phyloP scores from a whole-genome alignment of 768 basidiomycete species.

The Xanthoconium stramineum region DNA sequence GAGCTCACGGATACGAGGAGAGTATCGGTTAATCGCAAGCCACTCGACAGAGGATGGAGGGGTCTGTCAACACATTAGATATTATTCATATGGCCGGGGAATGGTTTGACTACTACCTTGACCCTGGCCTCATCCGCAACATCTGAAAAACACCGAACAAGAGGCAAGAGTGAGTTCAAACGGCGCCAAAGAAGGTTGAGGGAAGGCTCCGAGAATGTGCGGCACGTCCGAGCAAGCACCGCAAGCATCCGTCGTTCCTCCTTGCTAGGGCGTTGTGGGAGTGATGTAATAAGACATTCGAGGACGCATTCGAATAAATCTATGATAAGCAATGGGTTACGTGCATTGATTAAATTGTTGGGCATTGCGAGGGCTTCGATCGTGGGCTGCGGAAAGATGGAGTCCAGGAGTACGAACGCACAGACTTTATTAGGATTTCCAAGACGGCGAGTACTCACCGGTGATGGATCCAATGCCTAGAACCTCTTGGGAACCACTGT shows the following conservation, averaged over 20 bases:
- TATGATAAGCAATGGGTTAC: background rate
- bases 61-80: background rate
- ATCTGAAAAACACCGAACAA: background rate
- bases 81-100: background rate
- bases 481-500: too few species aligned
- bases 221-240: background rate
- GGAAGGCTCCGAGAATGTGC: background rate
- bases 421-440: too few species aligned
- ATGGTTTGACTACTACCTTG: background rate
- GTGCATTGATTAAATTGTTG: background rate
- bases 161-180: background rate
- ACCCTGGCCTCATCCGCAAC: background rate
- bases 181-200: background rate
- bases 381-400: too few species aligned
- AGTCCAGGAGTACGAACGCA: too few species aligned
- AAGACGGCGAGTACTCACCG: too few species aligned
- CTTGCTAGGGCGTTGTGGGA: background rate
- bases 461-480: too few species aligned
- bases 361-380: background rate
- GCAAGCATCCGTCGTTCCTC: background rate
- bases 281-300: background rate
- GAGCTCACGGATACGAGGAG: background rate
- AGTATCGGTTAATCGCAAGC: background rate
- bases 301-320: background rate
- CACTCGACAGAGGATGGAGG: background rate